phyloP scores from a whole-genome alignment of 176 grass and related monocot species.

The Oryza punctata region DNA sequence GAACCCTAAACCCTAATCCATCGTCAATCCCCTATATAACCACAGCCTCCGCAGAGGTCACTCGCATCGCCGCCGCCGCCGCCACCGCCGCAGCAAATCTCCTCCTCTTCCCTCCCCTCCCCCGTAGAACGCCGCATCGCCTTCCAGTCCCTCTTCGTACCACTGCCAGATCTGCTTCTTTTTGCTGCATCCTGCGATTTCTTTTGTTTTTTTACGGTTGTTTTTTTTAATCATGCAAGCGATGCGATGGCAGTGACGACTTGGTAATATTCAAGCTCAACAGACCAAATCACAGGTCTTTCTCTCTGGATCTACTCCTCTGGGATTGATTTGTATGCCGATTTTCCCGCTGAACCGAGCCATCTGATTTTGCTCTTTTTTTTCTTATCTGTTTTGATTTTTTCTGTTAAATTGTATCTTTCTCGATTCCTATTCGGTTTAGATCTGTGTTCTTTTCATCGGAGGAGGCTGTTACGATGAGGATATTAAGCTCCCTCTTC shows the following conservation, averaged over 20 bases:
- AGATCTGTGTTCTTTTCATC: neutral
- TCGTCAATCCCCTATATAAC: constrained; percentile 25
- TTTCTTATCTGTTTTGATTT: fast-evolving
- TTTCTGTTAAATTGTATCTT: neutral
- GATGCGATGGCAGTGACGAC: constrained; percentile 68
- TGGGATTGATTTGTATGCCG: constrained; percentile 80
- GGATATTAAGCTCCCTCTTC: constrained; percentile 98
- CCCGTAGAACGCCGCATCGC: no score
- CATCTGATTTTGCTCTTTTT: neutral
- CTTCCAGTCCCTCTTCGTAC: neutral
- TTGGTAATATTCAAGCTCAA: constrained; percentile 86
- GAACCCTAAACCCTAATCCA: constrained; percentile 48
- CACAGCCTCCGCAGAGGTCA: neutral
- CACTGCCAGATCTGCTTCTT: neutral
- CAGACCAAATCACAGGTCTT: constrained; percentile 85
- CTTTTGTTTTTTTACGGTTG: neutral
- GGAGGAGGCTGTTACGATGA: constrained; percentile 62
- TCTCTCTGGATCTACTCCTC: constrained; percentile 22
- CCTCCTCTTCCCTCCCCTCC: no score
- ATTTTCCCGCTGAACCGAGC: constrained; percentile 94
- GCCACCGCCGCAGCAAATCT: neutral
- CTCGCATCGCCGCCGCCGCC: neutral
- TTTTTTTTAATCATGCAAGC: no score
- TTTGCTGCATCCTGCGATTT: neutral
- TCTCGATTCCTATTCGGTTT: no score